phyloP scores from a whole-genome alignment of 2,329 filamentous ascomycete species.

The Pseudogymnoascus sp. region DNA sequence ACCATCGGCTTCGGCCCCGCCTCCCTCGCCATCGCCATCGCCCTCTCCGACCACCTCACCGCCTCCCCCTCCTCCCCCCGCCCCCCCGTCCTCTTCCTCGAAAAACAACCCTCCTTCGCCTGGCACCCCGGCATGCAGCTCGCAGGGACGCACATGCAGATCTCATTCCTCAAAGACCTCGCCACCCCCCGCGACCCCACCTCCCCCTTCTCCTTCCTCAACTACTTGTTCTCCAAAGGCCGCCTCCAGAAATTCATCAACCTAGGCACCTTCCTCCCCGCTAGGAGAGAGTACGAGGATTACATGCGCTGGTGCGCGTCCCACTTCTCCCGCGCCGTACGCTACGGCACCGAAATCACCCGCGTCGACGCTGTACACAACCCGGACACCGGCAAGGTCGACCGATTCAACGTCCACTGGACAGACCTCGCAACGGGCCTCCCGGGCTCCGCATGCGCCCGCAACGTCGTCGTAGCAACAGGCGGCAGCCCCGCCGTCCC shows the following conservation, averaged over 20 bases:
- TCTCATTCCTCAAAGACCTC: constrained; percentile 91
- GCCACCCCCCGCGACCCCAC: constrained; percentile 78
- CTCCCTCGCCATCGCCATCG: constrained; percentile 79
- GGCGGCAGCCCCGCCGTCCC: constrained; percentile 63
- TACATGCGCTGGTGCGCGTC: constrained; percentile 86
- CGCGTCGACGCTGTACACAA: constrained; percentile 30
- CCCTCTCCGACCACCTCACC: constrained; percentile 68
- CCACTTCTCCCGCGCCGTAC: constrained; percentile 53
- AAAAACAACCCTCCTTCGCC: constrained; percentile 70
- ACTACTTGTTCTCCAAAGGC: constrained; percentile 76
- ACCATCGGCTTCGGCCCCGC: too few relatives aligned
- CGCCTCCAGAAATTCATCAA: constrained; percentile 87
- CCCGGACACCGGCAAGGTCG: background rate
- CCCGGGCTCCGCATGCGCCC: constrained; percentile 23
- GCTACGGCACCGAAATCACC: constrained; percentile 51
- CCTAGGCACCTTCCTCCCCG: constrained; percentile 75
- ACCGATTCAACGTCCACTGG: background rate
- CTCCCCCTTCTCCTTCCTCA: constrained; percentile 86
- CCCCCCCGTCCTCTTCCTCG: constrained; percentile 68
- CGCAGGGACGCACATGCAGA: constrained; percentile 89
- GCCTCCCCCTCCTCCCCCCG: constrained; percentile 33
- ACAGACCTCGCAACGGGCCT: background rate
- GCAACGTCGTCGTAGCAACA: constrained; percentile 53
- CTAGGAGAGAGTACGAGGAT: constrained; percentile 82
- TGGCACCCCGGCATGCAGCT: constrained; percentile 95